Evolutionary conservation across 2,329 filamentous ascomycete genomes (phyloP).

Genomic region (Chalaropsis ovoidea): DNA sequence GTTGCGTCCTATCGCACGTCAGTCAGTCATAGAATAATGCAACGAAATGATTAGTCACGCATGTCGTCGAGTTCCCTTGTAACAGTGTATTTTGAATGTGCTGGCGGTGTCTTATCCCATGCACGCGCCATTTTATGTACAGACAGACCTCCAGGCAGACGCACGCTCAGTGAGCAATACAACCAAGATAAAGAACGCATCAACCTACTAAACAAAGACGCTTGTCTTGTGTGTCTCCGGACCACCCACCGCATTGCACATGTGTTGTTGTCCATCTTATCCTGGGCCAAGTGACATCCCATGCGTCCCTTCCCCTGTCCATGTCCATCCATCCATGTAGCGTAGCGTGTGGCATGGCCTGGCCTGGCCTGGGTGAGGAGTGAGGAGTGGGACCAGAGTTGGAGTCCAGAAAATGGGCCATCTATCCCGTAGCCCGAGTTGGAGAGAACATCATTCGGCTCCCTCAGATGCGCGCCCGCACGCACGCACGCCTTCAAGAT

Average conservation of each 20-base stretch:
- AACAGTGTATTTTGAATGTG: background rate
- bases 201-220: background rate
- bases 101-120: background rate
- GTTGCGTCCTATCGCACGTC: no score
- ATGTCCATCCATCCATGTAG: background rate
- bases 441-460: background rate
- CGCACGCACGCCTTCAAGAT: background rate
- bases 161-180: background rate
- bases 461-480: background rate
- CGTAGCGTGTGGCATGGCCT: no score
- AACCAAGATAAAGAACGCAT: constrained; percentile 8
- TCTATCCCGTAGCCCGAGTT: constrained; percentile 7
- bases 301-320: background rate
- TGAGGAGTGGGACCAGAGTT: background rate
- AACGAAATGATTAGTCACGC: background rate
- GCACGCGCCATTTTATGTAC: constrained; percentile 3
- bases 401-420: background rate
- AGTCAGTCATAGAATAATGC: no score
- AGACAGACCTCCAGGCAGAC: background rate
- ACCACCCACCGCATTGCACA: background rate
- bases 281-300: background rate
- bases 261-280: background rate
- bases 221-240: background rate
- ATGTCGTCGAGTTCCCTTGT: background rate
- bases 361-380: no score